A percentile compares a stretch with the other conserved stretches of the same genome.
Evolutionary conservation across 2,329 filamentous ascomycete genomes (phyloP).

Genomic region (Metarhizium robertsii): DNA sequence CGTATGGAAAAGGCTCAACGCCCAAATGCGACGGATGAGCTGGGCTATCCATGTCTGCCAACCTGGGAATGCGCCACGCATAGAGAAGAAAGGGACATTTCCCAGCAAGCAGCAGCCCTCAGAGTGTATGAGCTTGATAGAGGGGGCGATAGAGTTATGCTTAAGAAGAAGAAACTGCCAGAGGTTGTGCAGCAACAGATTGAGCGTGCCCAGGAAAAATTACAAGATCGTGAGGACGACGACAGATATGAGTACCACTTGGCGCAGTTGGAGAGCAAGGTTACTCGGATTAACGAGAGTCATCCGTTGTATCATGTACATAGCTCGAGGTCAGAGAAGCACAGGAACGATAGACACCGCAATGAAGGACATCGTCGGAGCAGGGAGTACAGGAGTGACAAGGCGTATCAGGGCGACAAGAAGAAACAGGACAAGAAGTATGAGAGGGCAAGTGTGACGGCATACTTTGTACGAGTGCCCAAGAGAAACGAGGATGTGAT

Average conservation of each 20-base stretch:
- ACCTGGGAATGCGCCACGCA: slow-evolving; percentile 31
- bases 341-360: slow-evolving; percentile 4
- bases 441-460: slow-evolving; percentile 32
- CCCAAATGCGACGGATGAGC: slow-evolving; percentile 23
- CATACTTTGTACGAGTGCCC: slow-evolving; percentile 36
- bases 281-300: slow-evolving; percentile 17
- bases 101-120: slow-evolving; percentile 25
- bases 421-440: slow-evolving; percentile 19
- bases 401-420: slow-evolving; percentile 8
- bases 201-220: slow-evolving; percentile 24
- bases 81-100: slow-evolving; percentile 24
- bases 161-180: slow-evolving; percentile 30
- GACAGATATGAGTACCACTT: slow-evolving; percentile 29
- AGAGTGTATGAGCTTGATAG: slow-evolving; percentile 29
- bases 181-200: slow-evolving; percentile 31
- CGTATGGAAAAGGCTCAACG: slow-evolving; percentile 31
- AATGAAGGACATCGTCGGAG: neutral
- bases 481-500: slow-evolving; percentile 18
- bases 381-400: slow-evolving; percentile 1
- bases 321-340: neutral
- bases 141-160: slow-evolving; percentile 12
- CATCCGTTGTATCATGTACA: slow-evolving; percentile 1
- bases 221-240: slow-evolving; percentile 27
- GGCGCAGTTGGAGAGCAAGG: slow-evolving; percentile 33
- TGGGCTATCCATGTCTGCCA: slow-evolving; percentile 22